Percentiles rank a stretch among this genome's conserved stretches.
Conservation (phyloP, 1,284 basidiomycete species). For the Austroboletus niveus region DNA sequence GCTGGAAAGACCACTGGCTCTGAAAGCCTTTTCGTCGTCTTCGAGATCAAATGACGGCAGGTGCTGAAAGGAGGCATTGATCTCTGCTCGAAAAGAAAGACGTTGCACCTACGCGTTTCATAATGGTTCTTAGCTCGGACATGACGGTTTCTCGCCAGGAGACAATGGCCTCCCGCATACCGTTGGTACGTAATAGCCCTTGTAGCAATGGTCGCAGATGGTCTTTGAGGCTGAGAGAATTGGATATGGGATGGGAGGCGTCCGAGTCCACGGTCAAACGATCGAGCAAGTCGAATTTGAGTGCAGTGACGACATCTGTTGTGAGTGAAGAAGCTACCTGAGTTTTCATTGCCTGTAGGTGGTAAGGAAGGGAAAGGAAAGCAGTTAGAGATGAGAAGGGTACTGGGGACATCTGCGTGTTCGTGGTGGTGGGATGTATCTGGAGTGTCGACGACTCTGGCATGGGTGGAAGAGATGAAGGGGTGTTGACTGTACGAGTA, state of each 20-base stretch:
- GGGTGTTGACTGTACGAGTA: constrained; percentile 14
- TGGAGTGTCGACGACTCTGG: constrained; percentile 28
- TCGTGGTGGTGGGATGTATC: constrained; percentile 11
- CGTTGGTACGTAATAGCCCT: constrained; percentile 74
- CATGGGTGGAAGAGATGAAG: constrained; percentile 34
- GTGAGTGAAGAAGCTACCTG: constrained; percentile 80
- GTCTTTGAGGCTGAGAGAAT: constrained; percentile 49
- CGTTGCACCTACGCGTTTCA: constrained; percentile 50
- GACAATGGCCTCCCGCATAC: constrained; percentile 64
- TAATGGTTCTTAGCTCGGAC: constrained; percentile 59
- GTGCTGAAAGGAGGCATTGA: constrained; percentile 38
- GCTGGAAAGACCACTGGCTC: constrained; percentile 45
- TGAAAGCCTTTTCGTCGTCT: constrained; percentile 44
- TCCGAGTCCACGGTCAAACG: constrained; percentile 39
- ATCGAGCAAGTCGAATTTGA: constrained; percentile 66
- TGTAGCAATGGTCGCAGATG: constrained; percentile 69
- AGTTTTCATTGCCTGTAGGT: constrained; percentile 61
- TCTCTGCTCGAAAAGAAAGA: constrained; percentile 11
- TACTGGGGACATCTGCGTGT: constrained; percentile 32
- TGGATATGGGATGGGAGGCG: constrained; percentile 29
- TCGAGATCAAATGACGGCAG: constrained; percentile 58
- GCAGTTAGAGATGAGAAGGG: constrained; percentile 66
- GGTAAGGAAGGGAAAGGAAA: constrained; percentile 67
- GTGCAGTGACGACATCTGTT: constrained; percentile 68
- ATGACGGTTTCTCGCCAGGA: constrained; percentile 81